Conservation (phyloP, 2,329 filamentous ascomycete genomes). For the Sporothrix sp. region DNA sequence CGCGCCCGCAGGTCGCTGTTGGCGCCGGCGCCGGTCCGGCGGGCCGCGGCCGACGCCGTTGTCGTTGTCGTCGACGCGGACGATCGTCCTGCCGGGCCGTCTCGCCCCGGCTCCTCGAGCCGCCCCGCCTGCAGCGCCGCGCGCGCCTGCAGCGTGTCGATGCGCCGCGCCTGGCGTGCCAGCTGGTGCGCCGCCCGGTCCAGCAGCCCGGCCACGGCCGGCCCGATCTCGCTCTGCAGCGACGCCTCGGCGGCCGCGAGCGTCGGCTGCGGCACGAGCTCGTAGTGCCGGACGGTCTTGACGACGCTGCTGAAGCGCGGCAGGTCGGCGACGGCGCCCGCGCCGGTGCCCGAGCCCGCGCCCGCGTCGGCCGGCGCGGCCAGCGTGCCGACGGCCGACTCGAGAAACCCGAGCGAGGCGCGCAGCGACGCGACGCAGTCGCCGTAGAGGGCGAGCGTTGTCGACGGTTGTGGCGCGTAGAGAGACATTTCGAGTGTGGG, state of each 20-base stretch:
- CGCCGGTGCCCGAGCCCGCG: background rate
- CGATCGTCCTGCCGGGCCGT: background rate
- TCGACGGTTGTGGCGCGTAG: background rate
- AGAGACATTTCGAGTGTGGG: background rate
- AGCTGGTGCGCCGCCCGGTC: slow-evolving; percentile 74
- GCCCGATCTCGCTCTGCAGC: slow-evolving; percentile 80
- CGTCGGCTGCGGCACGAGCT: slow-evolving; percentile 77
- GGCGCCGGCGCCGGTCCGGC: no score
- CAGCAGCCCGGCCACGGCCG: slow-evolving; percentile 70
- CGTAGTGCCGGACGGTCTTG: slow-evolving; percentile 67
- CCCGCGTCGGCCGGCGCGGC: slow-evolving; percentile 26
- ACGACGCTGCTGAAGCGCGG: slow-evolving; percentile 46
- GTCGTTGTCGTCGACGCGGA: slow-evolving; percentile 4
- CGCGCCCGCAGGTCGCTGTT: slow-evolving; percentile 34
- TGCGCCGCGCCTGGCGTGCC: slow-evolving; percentile 70
- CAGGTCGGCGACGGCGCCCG: slow-evolving; percentile 40
- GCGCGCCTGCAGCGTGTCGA: slow-evolving; percentile 74
- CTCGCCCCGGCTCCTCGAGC: slow-evolving; percentile 25
- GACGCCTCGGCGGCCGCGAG: slow-evolving; percentile 74
- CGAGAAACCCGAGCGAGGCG: slow-evolving; percentile 50
- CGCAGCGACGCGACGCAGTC: slow-evolving; percentile 52
- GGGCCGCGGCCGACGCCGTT: slow-evolving; percentile 19
- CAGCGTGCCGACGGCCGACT: slow-evolving; percentile 49
- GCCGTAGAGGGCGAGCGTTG: slow-evolving; percentile 29
- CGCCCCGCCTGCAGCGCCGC: slow-evolving; percentile 73